Evolutionary conservation across 768 basidiomycete genomes (phyloP).

Genomic region (Artomyces pyxidatus): DNA sequence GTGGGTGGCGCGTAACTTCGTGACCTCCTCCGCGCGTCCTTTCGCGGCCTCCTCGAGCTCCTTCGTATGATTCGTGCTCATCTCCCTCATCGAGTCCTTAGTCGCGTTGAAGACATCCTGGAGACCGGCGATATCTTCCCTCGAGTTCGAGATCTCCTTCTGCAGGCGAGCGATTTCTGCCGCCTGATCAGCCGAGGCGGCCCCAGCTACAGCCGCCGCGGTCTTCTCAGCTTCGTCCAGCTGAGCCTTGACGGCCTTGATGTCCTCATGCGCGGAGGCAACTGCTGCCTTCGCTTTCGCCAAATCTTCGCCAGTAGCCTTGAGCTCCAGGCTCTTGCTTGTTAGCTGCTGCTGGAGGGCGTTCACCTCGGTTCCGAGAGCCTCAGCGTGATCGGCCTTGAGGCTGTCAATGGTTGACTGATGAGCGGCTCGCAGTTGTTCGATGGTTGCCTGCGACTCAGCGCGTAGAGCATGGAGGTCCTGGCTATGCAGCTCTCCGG

Average conservation of each 20-base stretch:
- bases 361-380: slow-evolving; percentile 48
- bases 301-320: slow-evolving; percentile 80
- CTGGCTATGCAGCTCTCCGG: slow-evolving; percentile 55
- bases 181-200: slow-evolving; percentile 38
- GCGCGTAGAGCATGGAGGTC: slow-evolving; percentile 68
- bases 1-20: slow-evolving; percentile 48
- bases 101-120: slow-evolving; percentile 62
- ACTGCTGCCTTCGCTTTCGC: slow-evolving; percentile 60
- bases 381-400: slow-evolving; percentile 54
- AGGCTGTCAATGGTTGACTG: slow-evolving; percentile 51
- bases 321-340: slow-evolving; percentile 61
- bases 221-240: slow-evolving; percentile 53
- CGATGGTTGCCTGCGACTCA: slow-evolving; percentile 55
- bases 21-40: slow-evolving; percentile 62
- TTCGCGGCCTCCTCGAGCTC: slow-evolving; percentile 75
- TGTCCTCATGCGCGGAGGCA: slow-evolving; percentile 43
- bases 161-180: slow-evolving; percentile 48
- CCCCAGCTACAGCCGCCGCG: slow-evolving; percentile 25
- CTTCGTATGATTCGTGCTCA: slow-evolving; percentile 57
- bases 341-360: slow-evolving; percentile 55
- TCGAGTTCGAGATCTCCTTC: slow-evolving; percentile 51
- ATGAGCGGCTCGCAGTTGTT: slow-evolving; percentile 61
- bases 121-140: slow-evolving; percentile 60
- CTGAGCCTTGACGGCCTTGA: slow-evolving; percentile 50
- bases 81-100: slow-evolving; percentile 61